Evolutionary conservation across 1,139 yeast species (phyloP), one percentile per base, ranked within the genome.

Genomic region (Nakaseomyces bracarensis): DNA sequence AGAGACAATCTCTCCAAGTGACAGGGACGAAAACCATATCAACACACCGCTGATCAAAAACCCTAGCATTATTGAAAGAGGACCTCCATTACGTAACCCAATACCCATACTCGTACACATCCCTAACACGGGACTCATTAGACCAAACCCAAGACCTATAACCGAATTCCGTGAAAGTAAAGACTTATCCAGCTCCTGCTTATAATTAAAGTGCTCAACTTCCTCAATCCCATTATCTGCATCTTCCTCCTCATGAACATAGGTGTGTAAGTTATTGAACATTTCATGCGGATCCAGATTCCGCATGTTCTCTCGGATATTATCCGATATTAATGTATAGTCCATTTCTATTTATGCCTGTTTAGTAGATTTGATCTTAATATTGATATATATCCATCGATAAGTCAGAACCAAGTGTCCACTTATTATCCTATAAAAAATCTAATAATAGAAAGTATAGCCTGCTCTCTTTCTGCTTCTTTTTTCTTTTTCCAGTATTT

Each of bases 71-170:
- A 82, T 76, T 0, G 89, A 79, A 10, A 77, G 77, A 45, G 81
- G 80, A 0, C 85, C 85, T 6, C 91, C 91, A 58, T 81, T 82
- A 16, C 77, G 69, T 43, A 82, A 64, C 1, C 83, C 78, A 36
- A 80, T 79, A 61, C 81, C 75, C 54, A 82, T 66, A 0, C 86
- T 80, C 1, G 84, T 76, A 4, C 85, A 76, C 53, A 82, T 69
- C 1, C 89, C 87, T 57, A 82, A 71, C 0, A 87, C 89, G 0
- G 83, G 87, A 16, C 84, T 83, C 89, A 82, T 81, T 20, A 82
- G 63, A 1, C 86, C 78, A 56, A 81, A 80, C 1, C 91, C 87
- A 22, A 82, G 63, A 1, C 89, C 91, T 35, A 82, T 74, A 27
- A 82, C 75, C 0, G 86, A 78, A 0, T 77, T 68, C 27, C 58